Conservation (phyloP, 2,329 filamentous ascomycete species). For the Camillea tinctor region DNA sequence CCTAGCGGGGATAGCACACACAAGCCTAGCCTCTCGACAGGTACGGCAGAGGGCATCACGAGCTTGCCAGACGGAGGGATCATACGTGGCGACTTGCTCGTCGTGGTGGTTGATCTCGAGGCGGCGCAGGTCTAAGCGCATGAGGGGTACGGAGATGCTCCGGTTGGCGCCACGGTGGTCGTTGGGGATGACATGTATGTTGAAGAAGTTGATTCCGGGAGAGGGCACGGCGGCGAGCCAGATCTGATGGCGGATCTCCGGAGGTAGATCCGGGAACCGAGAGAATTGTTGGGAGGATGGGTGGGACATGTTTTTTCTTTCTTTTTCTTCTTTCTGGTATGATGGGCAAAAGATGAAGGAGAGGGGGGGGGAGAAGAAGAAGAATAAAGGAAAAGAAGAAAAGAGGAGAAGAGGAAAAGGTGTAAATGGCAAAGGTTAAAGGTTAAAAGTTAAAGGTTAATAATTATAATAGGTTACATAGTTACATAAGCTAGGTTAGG, state of each 20-base stretch:
- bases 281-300: conserved; percentile 14
- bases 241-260: conserved; percentile 31
- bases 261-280: conserved; percentile 25
- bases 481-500: no score
- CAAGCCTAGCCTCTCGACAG: conserved; percentile 29
- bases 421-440: no score
- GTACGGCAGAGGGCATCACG: conserved; percentile 21
- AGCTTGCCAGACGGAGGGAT: conserved; percentile 32
- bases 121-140: conserved; percentile 32
- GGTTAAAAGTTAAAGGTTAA: no score
- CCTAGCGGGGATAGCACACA: conserved; percentile 21
- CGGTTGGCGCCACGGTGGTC: conserved; percentile 29
- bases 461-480: no score
- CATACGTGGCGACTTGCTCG: conserved; percentile 26
- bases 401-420: no score
- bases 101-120: conserved; percentile 28
- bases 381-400: no score
- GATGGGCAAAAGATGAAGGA: conserved; percentile 5
- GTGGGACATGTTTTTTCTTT: no score
- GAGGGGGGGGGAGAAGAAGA: conserved; percentile 1
- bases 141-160: conserved; percentile 28
- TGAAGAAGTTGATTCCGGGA: conserved; percentile 36
- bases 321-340: no score
- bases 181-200: conserved; percentile 34
- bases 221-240: conserved; percentile 26